These are phyloP conservation scores for Globisporangium sylvaticum DNA, from an alignment of 352 stramenopile genomes.

Conservation along the genomic window DNA sequence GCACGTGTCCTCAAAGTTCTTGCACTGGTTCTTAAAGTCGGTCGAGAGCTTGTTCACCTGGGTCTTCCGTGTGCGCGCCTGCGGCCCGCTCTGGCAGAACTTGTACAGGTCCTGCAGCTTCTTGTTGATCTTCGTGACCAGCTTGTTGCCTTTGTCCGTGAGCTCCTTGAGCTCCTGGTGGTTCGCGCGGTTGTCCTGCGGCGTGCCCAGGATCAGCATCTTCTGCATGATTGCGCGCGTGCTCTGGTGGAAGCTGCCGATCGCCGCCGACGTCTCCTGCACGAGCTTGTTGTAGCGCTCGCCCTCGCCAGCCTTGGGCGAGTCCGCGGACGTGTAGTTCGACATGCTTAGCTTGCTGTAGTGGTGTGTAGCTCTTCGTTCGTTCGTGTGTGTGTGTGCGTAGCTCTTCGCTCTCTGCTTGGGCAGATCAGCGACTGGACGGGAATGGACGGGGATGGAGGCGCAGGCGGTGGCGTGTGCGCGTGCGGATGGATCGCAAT, in stretches of 20 bases:
- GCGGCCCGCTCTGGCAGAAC: slow-evolving; percentile 23
- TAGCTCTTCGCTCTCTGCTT: background rate
- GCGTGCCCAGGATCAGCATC: slow-evolving; percentile 53
- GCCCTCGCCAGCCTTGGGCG: slow-evolving; percentile 39
- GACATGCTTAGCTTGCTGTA: slow-evolving; percentile 13
- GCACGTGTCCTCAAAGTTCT: slow-evolving; percentile 55
- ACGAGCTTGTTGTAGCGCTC: slow-evolving; percentile 53
- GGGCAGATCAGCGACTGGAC: background rate
- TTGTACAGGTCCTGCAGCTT: slow-evolving; percentile 43
- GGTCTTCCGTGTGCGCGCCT: slow-evolving; percentile 39
- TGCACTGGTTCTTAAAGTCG: slow-evolving; percentile 64
- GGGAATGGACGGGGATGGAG: background rate
- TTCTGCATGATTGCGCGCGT: slow-evolving; percentile 61
- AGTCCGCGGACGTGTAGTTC: slow-evolving; percentile 52
- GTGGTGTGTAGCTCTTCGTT: slow-evolving; percentile 1
- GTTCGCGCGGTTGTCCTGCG: slow-evolving; percentile 54
- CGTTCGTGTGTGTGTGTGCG: no score
- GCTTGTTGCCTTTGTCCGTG: slow-evolving; percentile 53
- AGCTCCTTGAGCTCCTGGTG: slow-evolving; percentile 62
- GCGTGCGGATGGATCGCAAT: background rate
- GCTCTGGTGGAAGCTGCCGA: slow-evolving; percentile 54
- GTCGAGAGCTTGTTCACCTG: slow-evolving; percentile 50
- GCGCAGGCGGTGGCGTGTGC: background rate
- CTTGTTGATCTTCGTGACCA: slow-evolving; percentile 54
- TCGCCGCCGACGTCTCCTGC: slow-evolving; percentile 56